Evolutionary conservation across 2,329 filamentous ascomycete species (phyloP).

Genomic region (Neonectria sp.): DNA sequence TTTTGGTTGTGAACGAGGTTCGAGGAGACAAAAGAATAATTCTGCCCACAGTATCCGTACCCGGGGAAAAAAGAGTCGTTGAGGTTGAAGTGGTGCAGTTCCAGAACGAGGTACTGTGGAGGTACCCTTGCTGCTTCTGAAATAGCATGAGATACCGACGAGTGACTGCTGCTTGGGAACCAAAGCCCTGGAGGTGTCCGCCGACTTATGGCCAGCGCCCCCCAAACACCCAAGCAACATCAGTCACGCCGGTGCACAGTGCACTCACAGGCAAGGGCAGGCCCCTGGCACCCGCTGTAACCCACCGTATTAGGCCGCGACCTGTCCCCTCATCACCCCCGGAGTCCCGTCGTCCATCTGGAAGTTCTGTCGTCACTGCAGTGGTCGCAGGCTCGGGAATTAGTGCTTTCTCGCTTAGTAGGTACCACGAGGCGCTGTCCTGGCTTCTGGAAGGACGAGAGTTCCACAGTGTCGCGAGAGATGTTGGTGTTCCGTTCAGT

Average conservation of each 20-base stretch:
- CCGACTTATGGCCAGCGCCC: slow-evolving; percentile 5
- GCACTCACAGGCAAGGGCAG: slow-evolving; percentile 15
- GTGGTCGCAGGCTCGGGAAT: slow-evolving; percentile 8
- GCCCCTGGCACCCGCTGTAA: slow-evolving; percentile 22
- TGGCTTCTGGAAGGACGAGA: slow-evolving; percentile 37
- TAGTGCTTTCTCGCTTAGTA: slow-evolving; percentile 17
- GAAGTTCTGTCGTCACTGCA: slow-evolving; percentile 17
- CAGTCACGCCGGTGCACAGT: slow-evolving; percentile 7
- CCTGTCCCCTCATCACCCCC: slow-evolving; percentile 13
- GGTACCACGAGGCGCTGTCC: slow-evolving; percentile 15
- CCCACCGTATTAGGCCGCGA: slow-evolving; percentile 5
- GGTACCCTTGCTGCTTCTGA: slow-evolving; percentile 9
- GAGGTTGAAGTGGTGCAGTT: slow-evolving; percentile 20
- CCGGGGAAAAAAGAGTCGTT: slow-evolving; percentile 26
- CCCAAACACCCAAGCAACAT: slow-evolving; percentile 3
- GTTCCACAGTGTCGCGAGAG: slow-evolving; percentile 25
- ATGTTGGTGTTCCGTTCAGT: background rate
- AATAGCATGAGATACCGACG: slow-evolving; percentile 3
- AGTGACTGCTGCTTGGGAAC: slow-evolving; percentile 12
- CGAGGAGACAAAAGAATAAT: slow-evolving; percentile 34
- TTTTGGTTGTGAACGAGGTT: slow-evolving; percentile 31
- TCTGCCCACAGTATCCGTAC: slow-evolving; percentile 18
- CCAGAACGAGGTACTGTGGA: slow-evolving; percentile 9
- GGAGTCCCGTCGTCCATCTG: background rate
- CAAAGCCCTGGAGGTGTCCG: slow-evolving; percentile 21